Conservation (phyloP, 345 rosid species). For the Aurinia saxatilis region DNA sequence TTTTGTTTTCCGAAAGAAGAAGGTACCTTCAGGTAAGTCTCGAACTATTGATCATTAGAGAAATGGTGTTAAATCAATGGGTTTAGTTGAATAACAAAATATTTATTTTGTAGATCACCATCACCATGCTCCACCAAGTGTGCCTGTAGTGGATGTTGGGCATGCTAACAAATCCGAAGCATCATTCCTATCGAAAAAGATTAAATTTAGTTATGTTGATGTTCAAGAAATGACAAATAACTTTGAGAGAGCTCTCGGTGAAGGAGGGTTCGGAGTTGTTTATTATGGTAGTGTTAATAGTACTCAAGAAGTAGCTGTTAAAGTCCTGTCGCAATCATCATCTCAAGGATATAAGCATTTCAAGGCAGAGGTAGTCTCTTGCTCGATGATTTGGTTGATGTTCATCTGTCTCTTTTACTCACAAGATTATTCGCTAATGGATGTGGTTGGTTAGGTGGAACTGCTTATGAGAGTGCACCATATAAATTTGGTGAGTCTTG, state of each 20-base stretch:
- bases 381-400: not conserved
- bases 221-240: constrained; percentile 32
- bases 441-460: constrained; percentile 26
- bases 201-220: constrained; percentile 20
- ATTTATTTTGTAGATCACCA: not conserved
- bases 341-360: constrained; percentile 41
- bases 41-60: not conserved
- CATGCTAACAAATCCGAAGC: not conserved
- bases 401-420: not conserved
- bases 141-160: not conserved
- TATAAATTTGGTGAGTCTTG: constrained; percentile 29
- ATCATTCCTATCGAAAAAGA: constrained; percentile 13
- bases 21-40: not conserved
- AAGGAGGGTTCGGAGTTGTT: constrained; percentile 41
- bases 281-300: constrained; percentile 30
- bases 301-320: constrained; percentile 32
- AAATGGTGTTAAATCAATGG: not conserved
- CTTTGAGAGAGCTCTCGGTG: constrained; percentile 28
- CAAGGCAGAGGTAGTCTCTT: constrained; percentile 32
- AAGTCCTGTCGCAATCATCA: constrained; percentile 31
- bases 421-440: not conserved
- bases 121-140: not conserved
- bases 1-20: constrained; percentile 15
- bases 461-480: constrained; percentile 39
- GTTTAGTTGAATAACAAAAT: not conserved